Percentiles rank a stretch among this genome's conserved stretches.
phyloP scores from a whole-genome alignment of 2,329 filamentous ascomycete genomes.

The Stagonosporopsis chrysanthemi region DNA sequence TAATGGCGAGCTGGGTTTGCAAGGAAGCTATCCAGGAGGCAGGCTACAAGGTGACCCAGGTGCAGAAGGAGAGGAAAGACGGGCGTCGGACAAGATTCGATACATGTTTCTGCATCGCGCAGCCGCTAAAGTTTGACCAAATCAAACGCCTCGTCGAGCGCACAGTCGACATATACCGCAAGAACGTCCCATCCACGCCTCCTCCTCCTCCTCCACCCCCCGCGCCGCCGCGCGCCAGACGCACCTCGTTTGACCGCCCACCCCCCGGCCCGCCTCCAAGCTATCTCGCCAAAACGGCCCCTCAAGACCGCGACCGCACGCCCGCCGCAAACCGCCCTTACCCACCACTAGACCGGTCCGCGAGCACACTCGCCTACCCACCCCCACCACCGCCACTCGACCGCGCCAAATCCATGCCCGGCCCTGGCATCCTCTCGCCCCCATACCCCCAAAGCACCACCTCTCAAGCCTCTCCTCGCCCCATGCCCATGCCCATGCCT shows the following conservation, averaged over 20 bases:
- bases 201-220: too few relatives aligned
- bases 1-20: constrained; percentile 49
- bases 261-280: constrained; percentile 13
- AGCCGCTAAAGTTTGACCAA: constrained; percentile 45
- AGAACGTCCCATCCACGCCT: constrained; percentile 28
- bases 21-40: constrained; percentile 48
- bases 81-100: constrained; percentile 45
- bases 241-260: constrained; percentile 36
- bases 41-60: constrained; percentile 37
- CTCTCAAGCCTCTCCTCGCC: constrained; percentile 24
- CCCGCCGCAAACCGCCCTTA: constrained; percentile 29
- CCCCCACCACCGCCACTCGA: constrained; percentile 27
- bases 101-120: constrained; percentile 46
- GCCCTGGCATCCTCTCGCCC: constrained; percentile 21
- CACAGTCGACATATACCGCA: constrained; percentile 49
- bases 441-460: constrained; percentile 19
- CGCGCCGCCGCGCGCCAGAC: constrained; percentile 22
- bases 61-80: constrained; percentile 44
- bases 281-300: constrained; percentile 10
- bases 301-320: constrained; percentile 36
- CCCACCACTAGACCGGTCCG: constrained; percentile 31
- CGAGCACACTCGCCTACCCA: constrained; percentile 27
- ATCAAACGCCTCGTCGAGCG: constrained; percentile 48
- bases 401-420: constrained; percentile 38
- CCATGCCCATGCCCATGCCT: constrained; percentile 22